Evolutionary conservation across 225 moss, liverwort and hornwort genomes (phyloP).

Genomic region (Antitrichia curtipendula): DNA sequence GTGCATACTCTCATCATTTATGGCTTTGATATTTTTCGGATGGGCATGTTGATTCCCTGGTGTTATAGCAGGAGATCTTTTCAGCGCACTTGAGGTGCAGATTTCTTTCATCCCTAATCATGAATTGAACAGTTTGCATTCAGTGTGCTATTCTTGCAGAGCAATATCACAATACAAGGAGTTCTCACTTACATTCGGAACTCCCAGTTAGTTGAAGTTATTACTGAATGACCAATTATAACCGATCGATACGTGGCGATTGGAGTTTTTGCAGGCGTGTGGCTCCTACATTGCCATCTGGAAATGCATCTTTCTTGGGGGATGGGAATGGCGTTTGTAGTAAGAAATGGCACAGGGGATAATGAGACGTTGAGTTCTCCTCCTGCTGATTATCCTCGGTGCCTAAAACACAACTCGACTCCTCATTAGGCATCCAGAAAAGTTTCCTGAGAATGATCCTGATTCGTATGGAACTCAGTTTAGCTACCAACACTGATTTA

Average conservation of each 20-base stretch:
- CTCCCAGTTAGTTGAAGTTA: neutral
- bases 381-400: conserved; percentile 24
- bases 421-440: neutral
- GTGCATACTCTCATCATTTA: neutral
- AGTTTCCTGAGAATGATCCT: neutral
- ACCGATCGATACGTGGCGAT: neutral
- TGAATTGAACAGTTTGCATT: neutral
- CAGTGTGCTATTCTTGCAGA: neutral
- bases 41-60: neutral
- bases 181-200: neutral
- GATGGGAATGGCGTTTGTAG: conserved; percentile 44
- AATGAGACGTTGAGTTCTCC: conserved; percentile 18
- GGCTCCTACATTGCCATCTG: conserved; percentile 46
- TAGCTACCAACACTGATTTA: neutral
- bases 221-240: neutral
- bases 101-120: neutral
- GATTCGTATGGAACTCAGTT: neutral
- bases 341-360: conserved; percentile 14
- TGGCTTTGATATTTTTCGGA: neutral
- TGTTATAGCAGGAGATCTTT: neutral
- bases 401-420: conserved; percentile 9
- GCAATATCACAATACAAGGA: neutral
- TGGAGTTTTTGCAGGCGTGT: conserved; percentile 17
- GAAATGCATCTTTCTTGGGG: conserved; percentile 50
- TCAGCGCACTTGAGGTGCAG: neutral